A percentile compares a stretch with the other conserved stretches of the same genome.
phyloP scores from a whole-genome alignment of 2,329 filamentous ascomycete species.

The Beauveria medogensis region DNA sequence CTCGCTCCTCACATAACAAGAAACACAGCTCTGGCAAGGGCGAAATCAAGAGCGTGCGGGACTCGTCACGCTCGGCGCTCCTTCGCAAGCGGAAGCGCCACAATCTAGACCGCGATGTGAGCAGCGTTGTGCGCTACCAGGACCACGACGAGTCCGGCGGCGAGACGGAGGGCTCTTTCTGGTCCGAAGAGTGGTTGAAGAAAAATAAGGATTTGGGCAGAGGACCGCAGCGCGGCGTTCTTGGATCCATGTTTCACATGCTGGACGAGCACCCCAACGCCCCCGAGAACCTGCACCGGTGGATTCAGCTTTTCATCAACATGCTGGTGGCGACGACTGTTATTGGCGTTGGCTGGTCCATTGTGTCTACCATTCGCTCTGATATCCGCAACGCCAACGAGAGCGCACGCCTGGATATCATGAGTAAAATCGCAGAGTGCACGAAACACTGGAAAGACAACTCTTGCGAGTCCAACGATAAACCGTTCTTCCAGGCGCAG shows the following conservation, averaged over 20 bases:
- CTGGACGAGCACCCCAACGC: conserved; percentile 51
- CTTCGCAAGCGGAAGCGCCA: conserved; percentile 48
- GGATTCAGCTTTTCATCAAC: conserved; percentile 57
- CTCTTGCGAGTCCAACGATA: conserved; percentile 55
- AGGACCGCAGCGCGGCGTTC: conserved; percentile 17
- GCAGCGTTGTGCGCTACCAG: conserved; percentile 39
- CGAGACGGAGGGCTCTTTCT: conserved; percentile 37
- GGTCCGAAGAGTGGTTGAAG: conserved; percentile 17
- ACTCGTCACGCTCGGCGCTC: conserved; percentile 32
- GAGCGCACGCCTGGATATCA: conserved; percentile 57
- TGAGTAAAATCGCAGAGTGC: conserved; percentile 68
- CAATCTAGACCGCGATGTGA: conserved; percentile 43
- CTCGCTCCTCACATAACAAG: conserved; percentile 31
- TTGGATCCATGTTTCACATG: conserved; percentile 41
- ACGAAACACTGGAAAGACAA: conserved; percentile 68
- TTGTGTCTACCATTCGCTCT: conserved; percentile 60
- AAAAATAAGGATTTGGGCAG: conserved; percentile 17
- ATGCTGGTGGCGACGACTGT: conserved; percentile 46
- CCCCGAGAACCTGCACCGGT: conserved; percentile 50
- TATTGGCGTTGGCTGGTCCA: conserved; percentile 60
- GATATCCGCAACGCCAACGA: conserved; percentile 69
- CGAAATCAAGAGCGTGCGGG: conserved; percentile 47
- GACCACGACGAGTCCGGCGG: conserved; percentile 38
- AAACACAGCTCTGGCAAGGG: conserved; percentile 50
- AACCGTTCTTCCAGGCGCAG: conserved; percentile 63